A percentile compares a stretch with the other conserved stretches of the same genome.
These are phyloP conservation scores for Xylona heveae DNA, from an alignment of 495 filamentous ascomycete species.

Conservation along the genomic window DNA sequence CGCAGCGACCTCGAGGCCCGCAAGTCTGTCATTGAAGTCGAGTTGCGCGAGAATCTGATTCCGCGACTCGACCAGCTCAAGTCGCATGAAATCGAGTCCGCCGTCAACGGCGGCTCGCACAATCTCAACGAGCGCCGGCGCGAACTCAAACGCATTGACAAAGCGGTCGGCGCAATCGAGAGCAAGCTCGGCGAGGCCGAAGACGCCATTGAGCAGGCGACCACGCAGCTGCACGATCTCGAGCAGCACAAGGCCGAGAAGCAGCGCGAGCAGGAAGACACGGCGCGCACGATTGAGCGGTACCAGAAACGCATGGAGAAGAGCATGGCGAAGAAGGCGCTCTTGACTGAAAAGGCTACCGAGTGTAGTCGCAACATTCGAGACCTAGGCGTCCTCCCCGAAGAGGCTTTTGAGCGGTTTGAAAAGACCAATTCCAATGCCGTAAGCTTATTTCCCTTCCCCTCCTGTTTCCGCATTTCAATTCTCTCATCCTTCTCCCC, in stretches of 20 bases:
- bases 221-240: conserved; percentile 33
- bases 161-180: conserved; percentile 37
- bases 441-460: conserved; percentile 17
- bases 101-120: conserved; percentile 23
- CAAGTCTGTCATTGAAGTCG: conserved; percentile 63
- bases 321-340: conserved; percentile 65
- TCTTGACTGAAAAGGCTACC: conserved; percentile 48
- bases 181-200: conserved; percentile 52
- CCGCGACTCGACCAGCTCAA: conserved; percentile 75
- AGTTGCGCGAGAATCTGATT: conserved; percentile 66
- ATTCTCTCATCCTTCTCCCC: background rate
- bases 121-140: conserved; percentile 60
- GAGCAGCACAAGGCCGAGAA: conserved; percentile 42
- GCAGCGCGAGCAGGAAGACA: conserved; percentile 46
- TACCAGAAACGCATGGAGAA: conserved; percentile 84
- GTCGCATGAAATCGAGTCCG: conserved; percentile 50
- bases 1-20: conserved; percentile 61
- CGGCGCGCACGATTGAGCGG: conserved; percentile 63
- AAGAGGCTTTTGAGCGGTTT: conserved; percentile 86
- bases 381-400: conserved; percentile 79
- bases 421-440: conserved; percentile 55
- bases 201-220: conserved; percentile 41
- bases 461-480: conserved; percentile 1
- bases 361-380: conserved; percentile 77
- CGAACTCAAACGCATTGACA: conserved; percentile 57